These are phyloP conservation scores for Styphnolobium japonicum DNA, from an alignment of 306 rosid genomes.

Conservation along the genomic window DNA sequence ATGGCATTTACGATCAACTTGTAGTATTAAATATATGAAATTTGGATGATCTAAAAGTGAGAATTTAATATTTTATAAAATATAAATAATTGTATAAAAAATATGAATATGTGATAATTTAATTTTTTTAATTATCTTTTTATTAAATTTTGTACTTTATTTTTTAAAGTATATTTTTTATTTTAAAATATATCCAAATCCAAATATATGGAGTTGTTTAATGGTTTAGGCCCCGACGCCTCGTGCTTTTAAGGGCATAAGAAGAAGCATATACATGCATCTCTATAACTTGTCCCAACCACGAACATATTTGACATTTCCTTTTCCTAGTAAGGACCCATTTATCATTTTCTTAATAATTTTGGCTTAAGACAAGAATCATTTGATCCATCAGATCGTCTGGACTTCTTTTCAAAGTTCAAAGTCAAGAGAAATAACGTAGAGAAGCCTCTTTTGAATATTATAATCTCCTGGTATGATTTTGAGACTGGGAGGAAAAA, in stretches of 20 bases:
- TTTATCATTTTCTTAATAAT: not conserved
- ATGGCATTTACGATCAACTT: slow-evolving; percentile 14
- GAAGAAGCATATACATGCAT: slow-evolving; percentile 32
- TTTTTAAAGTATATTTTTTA: too few species aligned
- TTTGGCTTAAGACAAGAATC: not conserved
- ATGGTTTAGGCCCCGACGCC: slow-evolving; percentile 24
- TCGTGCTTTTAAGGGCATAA: slow-evolving; percentile 16
- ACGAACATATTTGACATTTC: slow-evolving; percentile 6
- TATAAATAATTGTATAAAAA: too few species aligned
- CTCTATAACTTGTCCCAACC: slow-evolving; percentile 12
- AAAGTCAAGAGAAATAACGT: slow-evolving; percentile 32
- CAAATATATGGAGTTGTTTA: too few species aligned
- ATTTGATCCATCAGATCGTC: slow-evolving; percentile 21
- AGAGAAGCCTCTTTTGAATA: slow-evolving; percentile 27
- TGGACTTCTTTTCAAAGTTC: slow-evolving; percentile 24
- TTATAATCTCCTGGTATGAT: not conserved
- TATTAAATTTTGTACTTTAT: too few species aligned
- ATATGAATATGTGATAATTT: too few species aligned
- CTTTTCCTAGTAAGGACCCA: not conserved
- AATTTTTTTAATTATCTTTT: too few species aligned
- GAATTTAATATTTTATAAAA: too few species aligned
- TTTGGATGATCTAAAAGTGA: too few species aligned
- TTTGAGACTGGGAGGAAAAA: not conserved
- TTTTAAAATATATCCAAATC: too few species aligned
- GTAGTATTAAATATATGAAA: too few species aligned